Evolutionary conservation across 2,329 filamentous ascomycete species (phyloP).

Genomic region (Colletotrichum higginsianum): DNA sequence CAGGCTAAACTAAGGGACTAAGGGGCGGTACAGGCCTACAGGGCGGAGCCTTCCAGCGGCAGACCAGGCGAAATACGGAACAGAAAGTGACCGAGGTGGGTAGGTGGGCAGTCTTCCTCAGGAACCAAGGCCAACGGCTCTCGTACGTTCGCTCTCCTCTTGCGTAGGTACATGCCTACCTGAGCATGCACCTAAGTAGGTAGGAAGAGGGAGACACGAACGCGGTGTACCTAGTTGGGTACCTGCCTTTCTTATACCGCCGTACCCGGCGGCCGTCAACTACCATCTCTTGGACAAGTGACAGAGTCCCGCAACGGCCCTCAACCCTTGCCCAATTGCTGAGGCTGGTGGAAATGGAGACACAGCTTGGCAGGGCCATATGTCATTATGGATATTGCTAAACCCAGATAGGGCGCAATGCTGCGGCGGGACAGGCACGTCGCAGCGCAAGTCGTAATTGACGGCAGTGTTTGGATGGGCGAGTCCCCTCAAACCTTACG

Average conservation of each 20-base stretch:
- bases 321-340: constrained; percentile 26
- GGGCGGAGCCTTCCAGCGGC: constrained; percentile 18
- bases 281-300: constrained; percentile 25
- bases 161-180: neutral
- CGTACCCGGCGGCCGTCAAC: neutral
- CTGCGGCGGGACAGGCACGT: constrained; percentile 28
- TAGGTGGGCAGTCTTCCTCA: constrained; percentile 5
- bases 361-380: constrained; percentile 39
- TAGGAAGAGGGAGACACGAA: too few relatives aligned
- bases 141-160: neutral
- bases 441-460: constrained; percentile 32
- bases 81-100: neutral
- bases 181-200: too few relatives aligned
- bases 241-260: neutral
- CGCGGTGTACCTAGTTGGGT: neutral
- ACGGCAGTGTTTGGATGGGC: constrained; percentile 37
- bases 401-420: constrained; percentile 18
- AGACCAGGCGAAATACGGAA: constrained; percentile 38
- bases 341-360: constrained; percentile 34
- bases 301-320: constrained; percentile 24
- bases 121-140: constrained; percentile 9
- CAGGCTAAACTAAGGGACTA: constrained; percentile 25
- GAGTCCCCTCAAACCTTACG: constrained; percentile 38
- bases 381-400: constrained; percentile 40
- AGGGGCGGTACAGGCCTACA: constrained; percentile 17